Percentiles rank a stretch among this genome's conserved stretches.
Conservation (phyloP, 78 protist species). For the Abeoforma whisleri region DNA sequence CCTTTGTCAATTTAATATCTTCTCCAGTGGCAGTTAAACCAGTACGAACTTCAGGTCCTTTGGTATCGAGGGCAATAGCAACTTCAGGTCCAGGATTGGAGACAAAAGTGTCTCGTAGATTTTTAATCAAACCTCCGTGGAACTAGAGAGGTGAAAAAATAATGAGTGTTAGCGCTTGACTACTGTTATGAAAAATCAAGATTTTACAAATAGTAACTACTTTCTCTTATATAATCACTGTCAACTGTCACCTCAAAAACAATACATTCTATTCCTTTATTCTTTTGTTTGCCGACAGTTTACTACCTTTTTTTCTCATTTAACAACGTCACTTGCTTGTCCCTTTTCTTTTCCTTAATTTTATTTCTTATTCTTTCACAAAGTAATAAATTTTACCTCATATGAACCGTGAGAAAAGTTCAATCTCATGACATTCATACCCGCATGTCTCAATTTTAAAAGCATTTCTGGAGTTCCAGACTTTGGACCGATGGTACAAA, state of each 20-base stretch:
- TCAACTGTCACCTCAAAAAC: too few species aligned
- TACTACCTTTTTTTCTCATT: too few species aligned
- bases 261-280: too few species aligned
- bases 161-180: too few species aligned
- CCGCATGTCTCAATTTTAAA: conserved; percentile 47
- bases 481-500: conserved; percentile 54
- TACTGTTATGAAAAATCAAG: too few species aligned
- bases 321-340: too few species aligned
- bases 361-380: too few species aligned
- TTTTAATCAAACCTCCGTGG: conserved; percentile 32
- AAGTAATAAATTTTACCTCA: conserved; percentile 35
- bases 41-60: conserved; percentile 68
- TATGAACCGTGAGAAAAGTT: conserved; percentile 71
- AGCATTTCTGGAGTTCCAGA: conserved; percentile 33
- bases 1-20: background rate
- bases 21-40: conserved; percentile 24
- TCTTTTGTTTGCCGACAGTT: too few species aligned
- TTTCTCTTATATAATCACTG: too few species aligned
- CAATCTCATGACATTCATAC: conserved; percentile 66
- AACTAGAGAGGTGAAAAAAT: too few species aligned
- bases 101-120: conserved; percentile 20
- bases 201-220: too few species aligned
- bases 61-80: conserved; percentile 57
- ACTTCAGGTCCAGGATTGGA: conserved; percentile 5
- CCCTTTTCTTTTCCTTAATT: too few species aligned